Percentiles rank a stretch among this genome's conserved stretches.
Conservation (phyloP, 2,329 filamentous ascomycete species). For the Pseudogymnoascus sp. region DNA sequence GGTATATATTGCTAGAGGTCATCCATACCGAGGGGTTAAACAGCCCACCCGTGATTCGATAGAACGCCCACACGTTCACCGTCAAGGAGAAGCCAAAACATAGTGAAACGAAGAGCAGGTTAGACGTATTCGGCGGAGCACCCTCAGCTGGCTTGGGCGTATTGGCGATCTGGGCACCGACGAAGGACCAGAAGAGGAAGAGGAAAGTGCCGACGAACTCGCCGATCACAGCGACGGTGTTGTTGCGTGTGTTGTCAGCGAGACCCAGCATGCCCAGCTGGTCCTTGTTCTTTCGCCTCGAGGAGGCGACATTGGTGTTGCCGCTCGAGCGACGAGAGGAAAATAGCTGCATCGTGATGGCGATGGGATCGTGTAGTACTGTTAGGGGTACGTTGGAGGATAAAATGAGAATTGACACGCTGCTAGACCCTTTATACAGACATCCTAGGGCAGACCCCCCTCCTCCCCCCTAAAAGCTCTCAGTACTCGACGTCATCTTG, state of each 20-base stretch:
- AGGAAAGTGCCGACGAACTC: constrained; percentile 46
- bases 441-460: neutral
- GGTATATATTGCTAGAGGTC: neutral
- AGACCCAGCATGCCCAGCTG: constrained; percentile 13
- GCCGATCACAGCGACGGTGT: constrained; percentile 39
- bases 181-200: constrained; percentile 26
- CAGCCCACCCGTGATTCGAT: constrained; percentile 42
- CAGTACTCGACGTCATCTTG: neutral
- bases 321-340: neutral
- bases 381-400: neutral
- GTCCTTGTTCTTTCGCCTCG: neutral
- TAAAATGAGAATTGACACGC: neutral
- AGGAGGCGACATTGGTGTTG: neutral
- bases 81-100: constrained; percentile 31
- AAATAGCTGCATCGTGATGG: neutral
- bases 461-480: neutral
- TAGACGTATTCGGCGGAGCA: constrained; percentile 32
- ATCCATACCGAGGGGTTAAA: constrained; percentile 33
- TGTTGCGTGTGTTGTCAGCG: constrained; percentile 30
- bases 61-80: constrained; percentile 49
- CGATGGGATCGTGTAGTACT: neutral
- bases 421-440: neutral
- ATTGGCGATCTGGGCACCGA: constrained; percentile 18
- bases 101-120: constrained; percentile 29
- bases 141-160: constrained; percentile 27